Base-by-base conservation (phyloP, 129 eudicot genomes). In the Tanacetum coccineum region DNA sequence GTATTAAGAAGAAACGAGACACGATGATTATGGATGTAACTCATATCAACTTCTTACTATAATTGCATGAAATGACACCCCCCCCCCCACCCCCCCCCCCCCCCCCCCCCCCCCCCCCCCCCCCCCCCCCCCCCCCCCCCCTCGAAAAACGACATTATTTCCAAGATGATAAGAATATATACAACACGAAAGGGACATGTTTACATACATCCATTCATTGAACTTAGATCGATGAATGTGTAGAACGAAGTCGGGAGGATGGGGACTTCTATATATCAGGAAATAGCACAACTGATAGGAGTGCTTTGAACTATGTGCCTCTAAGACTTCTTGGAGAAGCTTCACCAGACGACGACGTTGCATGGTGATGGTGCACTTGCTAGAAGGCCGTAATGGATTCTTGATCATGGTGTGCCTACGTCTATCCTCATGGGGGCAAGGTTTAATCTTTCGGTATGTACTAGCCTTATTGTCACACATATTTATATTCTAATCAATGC, bases 231-330 rank as follows among this genome's bases (percentile, higher is more conserved):
- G 3, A 58, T 2, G 13, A 19, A 18, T 40, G 21, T 67, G 53
- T 50, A 76, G 80, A 76, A 76, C 54, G 70, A 69, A 17, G 80
- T 68, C 4, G 80, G 80, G 80, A 45, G 80, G 80, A 52, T 69
- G 80, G 80, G 80, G 80, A 8, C n/a, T 76, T 76, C 49, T 68
- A 69, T 25, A 62, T 61, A 36, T 54, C 56, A 0, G 80, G 75
- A 0, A 54, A 64, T 4, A 76, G 80, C 71, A 76, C 80, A 18
- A 76, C n/a, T 69, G 80, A 51, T 76, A 1, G 80, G 75, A 49
- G 50, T 44, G 80, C 53, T 0, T 47, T 76, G 58, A 76, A 45
- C 45, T 76, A 76, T 19, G 70, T 76, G 48, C 70, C 71, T 26
- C 65, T 76, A 61, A 52, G 80, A 17, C 26, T 76, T 7, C 71